A percentile compares a stretch with the other conserved stretches of the same genome.
Evolutionary conservation across 805 yeast species (phyloP).

Genomic region (Debaryomyces prosopidis): DNA sequence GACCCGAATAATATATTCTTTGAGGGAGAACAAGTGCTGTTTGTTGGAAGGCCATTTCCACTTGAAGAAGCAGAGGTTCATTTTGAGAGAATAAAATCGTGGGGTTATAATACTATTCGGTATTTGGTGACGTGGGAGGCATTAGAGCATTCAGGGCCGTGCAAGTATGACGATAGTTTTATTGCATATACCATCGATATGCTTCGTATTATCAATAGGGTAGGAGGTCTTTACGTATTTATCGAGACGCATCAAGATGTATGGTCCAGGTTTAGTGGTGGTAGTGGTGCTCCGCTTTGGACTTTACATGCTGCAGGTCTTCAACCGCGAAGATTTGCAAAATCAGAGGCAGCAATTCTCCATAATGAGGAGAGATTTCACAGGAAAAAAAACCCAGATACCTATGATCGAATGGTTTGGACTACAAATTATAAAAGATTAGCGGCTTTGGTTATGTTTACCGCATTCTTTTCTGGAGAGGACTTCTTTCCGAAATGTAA

Average conservation of each 20-base stretch:
- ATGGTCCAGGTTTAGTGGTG: constrained; percentile 88
- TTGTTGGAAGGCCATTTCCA: constrained; percentile 81
- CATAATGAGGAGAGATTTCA: constrained; percentile 53
- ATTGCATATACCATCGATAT: constrained; percentile 68
- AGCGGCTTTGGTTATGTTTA: constrained; percentile 80
- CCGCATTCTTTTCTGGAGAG: constrained; percentile 79
- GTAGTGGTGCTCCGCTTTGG: constrained; percentile 95
- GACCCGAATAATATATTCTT: constrained; percentile 50
- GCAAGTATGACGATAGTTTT: constrained; percentile 73
- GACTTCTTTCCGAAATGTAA: constrained; percentile 73
- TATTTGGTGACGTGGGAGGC: constrained; percentile 91
- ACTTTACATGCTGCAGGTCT: constrained; percentile 87
- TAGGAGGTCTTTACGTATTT: constrained; percentile 77
- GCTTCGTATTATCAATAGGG: constrained; percentile 52
- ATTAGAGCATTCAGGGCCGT: constrained; percentile 86
- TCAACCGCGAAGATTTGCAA: constrained; percentile 69
- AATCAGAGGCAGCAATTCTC: constrained; percentile 76
- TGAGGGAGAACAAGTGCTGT: constrained; percentile 75
- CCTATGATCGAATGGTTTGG: constrained; percentile 89
- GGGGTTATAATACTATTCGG: constrained; percentile 82
- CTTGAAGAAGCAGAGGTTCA: constrained; percentile 71
- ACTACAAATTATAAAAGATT: constrained; percentile 79
- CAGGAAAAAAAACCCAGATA: constrained; percentile 36
- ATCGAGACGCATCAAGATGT: constrained; percentile 93
- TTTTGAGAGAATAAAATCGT: constrained; percentile 64